A percentile compares a stretch with the other conserved stretches of the same genome.
These are phyloP conservation scores for Colletotrichum costaricense DNA, from an alignment of 2,329 filamentous ascomycete genomes.

Conservation along the genomic window DNA sequence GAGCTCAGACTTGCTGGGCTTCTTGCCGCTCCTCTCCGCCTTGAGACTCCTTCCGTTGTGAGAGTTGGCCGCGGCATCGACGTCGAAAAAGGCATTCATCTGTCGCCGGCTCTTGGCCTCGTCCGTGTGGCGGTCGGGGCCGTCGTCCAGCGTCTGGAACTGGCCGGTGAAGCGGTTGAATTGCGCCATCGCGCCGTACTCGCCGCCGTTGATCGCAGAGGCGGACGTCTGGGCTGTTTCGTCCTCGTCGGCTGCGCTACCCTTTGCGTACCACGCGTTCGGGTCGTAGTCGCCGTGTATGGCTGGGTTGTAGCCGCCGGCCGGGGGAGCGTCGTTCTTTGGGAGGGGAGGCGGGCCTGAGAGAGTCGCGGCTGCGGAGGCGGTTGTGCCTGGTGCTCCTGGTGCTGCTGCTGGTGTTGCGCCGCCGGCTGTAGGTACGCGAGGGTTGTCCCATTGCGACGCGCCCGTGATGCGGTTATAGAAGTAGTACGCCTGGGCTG, in stretches of 20 bases:
- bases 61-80: constrained; percentile 90
- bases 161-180: constrained; percentile 93
- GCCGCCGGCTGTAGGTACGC: constrained; percentile 63
- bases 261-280: constrained; percentile 90
- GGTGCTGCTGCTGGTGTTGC: constrained; percentile 37
- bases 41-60: constrained; percentile 93
- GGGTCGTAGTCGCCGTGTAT: constrained; percentile 98
- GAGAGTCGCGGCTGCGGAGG: constrained; percentile 39
- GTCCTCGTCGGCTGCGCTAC: constrained; percentile 57
- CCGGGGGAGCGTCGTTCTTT: constrained; percentile 54
- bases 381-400: constrained; percentile 37
- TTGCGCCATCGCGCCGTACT: constrained; percentile 66
- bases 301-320: constrained; percentile 90
- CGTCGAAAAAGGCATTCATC: constrained; percentile 95
- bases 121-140: constrained; percentile 82
- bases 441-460: constrained; percentile 89
- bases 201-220: constrained; percentile 63
- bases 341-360: constrained; percentile 47
- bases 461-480: constrained; percentile 82
- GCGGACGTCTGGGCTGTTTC: constrained; percentile 49
- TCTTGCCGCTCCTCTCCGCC: constrained; percentile 88
- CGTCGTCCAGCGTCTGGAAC: constrained; percentile 77
- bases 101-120: constrained; percentile 89
- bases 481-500: constrained; percentile 80
- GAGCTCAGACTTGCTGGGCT: constrained; percentile 85